Evolutionary conservation across 371 early-diverging fungal genomes (phyloP), one percentile per base, ranked within the genome.

Genomic region (Massospora cicadina): DNA sequence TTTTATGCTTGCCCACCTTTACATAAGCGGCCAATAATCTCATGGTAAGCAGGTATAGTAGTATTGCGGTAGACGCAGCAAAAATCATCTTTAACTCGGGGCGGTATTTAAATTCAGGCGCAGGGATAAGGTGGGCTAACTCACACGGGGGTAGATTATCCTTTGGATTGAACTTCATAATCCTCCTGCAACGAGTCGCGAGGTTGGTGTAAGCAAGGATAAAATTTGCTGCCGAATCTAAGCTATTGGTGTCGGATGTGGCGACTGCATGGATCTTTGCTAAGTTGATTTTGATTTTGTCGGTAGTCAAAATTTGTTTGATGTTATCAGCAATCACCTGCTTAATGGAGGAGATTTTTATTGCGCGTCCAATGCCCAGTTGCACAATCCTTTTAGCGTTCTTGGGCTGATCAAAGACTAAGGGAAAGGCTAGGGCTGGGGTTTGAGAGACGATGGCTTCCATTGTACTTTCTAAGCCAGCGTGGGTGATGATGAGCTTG

Each of bases 401-500:
- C 12, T 53, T 30, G 1, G 62, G 62, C 30, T 67, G 67, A 32
- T 67, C 67, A 26, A 24, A 55, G 31, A 58, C n/a, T 2, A 32
- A 60, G 1, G 67, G 63, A 25, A 67, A 2, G 24, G 27, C 32
- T 7, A 67, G 58, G n/a, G 56, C 26, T 3, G 58, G 58, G 2
- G 30, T 58, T 1, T 33, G 33, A 3, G 63, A 13, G 32, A 24
- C 21, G 17, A 63, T 31, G 2, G 57, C n/a, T 63, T 67, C 67
- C 26, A 57, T 57, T 7, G 33, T 26, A 1, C 57, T 29, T 10
- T 56, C 67, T 5, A 67, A n/a, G 33, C 67, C 67, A 13, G 63
- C 60, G 33, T 67, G 67, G 57, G 55, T 31, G 21, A 67, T 33
- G 43, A 67, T 56, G n/a, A 67, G 27, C 24, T 63, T 62, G 5